Evolutionary conservation across 2,329 filamentous ascomycete species (phyloP).

Genomic region (Achaetomium macrosporum): DNA sequence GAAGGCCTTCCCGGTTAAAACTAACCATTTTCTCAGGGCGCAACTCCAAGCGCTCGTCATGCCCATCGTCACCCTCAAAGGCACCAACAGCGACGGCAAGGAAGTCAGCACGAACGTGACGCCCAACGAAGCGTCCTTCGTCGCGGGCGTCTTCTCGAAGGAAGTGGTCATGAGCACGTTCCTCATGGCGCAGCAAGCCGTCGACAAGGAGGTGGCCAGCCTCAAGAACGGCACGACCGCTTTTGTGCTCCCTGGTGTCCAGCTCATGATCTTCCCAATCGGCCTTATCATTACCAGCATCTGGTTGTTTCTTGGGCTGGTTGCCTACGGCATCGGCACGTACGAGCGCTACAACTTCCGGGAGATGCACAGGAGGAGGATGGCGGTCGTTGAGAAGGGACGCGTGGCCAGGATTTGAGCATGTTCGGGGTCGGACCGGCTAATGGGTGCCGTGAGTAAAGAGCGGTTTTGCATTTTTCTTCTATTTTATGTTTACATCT

Average conservation of each 20-base stretch:
- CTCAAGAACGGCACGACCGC: constrained; percentile 50
- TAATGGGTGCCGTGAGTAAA: neutral
- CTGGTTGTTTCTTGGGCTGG: constrained; percentile 55
- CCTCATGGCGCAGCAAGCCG: constrained; percentile 43
- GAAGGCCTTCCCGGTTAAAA: neutral
- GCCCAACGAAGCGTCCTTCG: constrained; percentile 64
- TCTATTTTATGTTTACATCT: too few relatives aligned
- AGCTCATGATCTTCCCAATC: constrained; percentile 63
- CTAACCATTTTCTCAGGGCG: constrained; percentile 36
- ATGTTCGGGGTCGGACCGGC: neutral
- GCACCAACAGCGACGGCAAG: constrained; percentile 45
- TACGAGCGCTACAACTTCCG: constrained; percentile 60
- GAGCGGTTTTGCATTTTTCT: neutral
- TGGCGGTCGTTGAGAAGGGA: constrained; percentile 38
- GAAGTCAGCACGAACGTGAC: constrained; percentile 59
- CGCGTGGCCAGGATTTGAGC: constrained; percentile 27
- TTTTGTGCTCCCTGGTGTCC: constrained; percentile 64
- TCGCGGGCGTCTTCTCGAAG: constrained; percentile 63
- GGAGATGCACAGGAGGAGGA: constrained; percentile 53
- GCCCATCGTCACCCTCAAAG: constrained; percentile 62
- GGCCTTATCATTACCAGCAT: constrained; percentile 60
- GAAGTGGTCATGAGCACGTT: constrained; percentile 48
- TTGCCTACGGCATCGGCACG: constrained; percentile 58
- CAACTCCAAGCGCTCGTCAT: constrained; percentile 58
- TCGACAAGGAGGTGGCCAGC: constrained; percentile 40